A percentile compares a stretch with the other conserved stretches of the same genome.
phyloP scores from a whole-genome alignment of 805 yeast species.

The Yarrowia keelungensis region DNA sequence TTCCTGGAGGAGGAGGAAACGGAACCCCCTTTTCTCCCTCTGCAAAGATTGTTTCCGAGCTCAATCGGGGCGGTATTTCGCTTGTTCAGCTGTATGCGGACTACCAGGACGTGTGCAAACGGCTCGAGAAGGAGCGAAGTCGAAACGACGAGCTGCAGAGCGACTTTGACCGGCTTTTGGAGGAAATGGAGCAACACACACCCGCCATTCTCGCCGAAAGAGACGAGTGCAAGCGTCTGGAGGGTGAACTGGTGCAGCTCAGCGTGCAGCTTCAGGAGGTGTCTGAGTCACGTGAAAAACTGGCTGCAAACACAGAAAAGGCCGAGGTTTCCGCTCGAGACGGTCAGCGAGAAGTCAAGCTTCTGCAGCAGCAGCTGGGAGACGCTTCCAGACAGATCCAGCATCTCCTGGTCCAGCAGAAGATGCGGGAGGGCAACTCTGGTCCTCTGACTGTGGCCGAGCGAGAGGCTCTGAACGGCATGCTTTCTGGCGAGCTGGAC shows the following conservation, averaged over 20 bases:
- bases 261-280: constrained; percentile 57
- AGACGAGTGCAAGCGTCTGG: constrained; percentile 62
- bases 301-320: constrained; percentile 48
- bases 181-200: constrained; percentile 77
- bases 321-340: constrained; percentile 52
- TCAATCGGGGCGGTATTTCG: constrained; percentile 59
- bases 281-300: constrained; percentile 51
- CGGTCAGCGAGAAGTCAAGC: constrained; percentile 56
- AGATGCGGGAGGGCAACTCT: constrained; percentile 64
- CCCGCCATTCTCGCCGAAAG: constrained; percentile 76
- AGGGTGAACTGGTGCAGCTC: constrained; percentile 63
- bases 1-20: constrained; percentile 42
- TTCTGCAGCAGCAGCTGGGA: constrained; percentile 62
- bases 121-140: constrained; percentile 70
- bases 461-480: constrained; percentile 63
- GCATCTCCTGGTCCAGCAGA: constrained; percentile 63
- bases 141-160: constrained; percentile 72
- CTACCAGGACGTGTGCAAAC: constrained; percentile 66
- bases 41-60: constrained; percentile 61
- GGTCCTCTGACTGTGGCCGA: constrained; percentile 71
- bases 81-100: constrained; percentile 72
- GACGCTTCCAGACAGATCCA: constrained; percentile 89
- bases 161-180: constrained; percentile 73
- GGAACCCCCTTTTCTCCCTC: constrained; percentile 57
- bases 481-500: constrained; percentile 52